Conservation (phyloP, 1,284 basidiomycete genomes). For the Ustilago lituana region DNA sequence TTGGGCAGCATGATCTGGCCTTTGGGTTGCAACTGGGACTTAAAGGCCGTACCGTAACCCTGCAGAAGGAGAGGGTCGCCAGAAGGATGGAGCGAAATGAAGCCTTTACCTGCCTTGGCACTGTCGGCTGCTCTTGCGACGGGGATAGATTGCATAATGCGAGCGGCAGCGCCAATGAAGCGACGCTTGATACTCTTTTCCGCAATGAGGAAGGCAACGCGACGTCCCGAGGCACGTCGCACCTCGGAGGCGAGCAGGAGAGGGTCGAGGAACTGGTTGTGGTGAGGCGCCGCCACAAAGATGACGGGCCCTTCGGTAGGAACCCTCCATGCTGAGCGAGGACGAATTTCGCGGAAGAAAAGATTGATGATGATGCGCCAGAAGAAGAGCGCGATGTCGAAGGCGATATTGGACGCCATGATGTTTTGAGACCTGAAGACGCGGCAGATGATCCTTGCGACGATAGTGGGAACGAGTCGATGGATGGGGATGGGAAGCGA, state of each 20-base stretch:
- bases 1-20: constrained; percentile 92
- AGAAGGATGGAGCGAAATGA: constrained; percentile 75
- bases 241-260: constrained; percentile 88
- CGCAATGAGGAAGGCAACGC: constrained; percentile 90
- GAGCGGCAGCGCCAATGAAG: constrained; percentile 83
- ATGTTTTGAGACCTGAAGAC: constrained; percentile 52
- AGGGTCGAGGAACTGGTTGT: constrained; percentile 97
- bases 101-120: constrained; percentile 81
- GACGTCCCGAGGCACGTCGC: constrained; percentile 79
- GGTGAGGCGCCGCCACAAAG: constrained; percentile 95
- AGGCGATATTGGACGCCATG: constrained; percentile 65
- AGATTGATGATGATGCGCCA: constrained; percentile 87
- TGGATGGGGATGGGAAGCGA: constrained; percentile 61
- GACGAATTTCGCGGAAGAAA: constrained; percentile 96
- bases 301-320: constrained; percentile 89
- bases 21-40: constrained; percentile 77
- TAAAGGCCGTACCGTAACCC: constrained; percentile 84
- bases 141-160: constrained; percentile 80
- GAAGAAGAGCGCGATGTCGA: constrained; percentile 67
- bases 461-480: constrained; percentile 49
- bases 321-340: constrained; percentile 93
- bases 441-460: constrained; percentile 53
- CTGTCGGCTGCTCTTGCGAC: constrained; percentile 91
- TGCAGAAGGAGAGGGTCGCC: constrained; percentile 74
- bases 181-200: constrained; percentile 87